Base-by-base conservation (phyloP, 2,329 filamentous ascomycete genomes). In the Fusarium bulbicola region DNA sequence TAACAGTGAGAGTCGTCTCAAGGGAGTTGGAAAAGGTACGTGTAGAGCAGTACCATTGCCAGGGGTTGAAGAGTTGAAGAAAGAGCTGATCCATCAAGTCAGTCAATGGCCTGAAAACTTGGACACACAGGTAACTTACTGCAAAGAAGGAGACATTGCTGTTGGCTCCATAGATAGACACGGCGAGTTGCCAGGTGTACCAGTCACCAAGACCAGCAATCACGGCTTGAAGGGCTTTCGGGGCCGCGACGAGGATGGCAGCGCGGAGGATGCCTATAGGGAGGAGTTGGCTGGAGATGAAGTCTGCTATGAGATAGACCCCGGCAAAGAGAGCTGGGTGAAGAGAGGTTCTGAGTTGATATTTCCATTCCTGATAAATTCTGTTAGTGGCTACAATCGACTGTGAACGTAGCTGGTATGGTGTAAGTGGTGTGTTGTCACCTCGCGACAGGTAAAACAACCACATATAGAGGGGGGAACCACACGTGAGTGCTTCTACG, bases 11-110 rank as follows among this genome's bases (percentile, higher is more conserved):
- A 2, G 93, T 93, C n/a, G 92, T 94, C 85, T 99, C 96, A 9
- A 98, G 85, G 59, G 92, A 96, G 83, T 99, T 99, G 61, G 95
- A 98, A 79, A 99, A 92, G 2, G 96, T 97, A 52, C 96, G 89
- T 0, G 95, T 95, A 4, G 95, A 96, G 83, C 92, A 96, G 82
- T 96, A 98, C 93, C 94, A 98, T 81, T 98, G 94, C 95, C 96
- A 99, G 12, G 96, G 81, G 60, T 76, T 83, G 63, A 80, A 77
- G 32, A 82, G 76, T 42, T 82, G 79, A 37, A 83, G 79, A 62
- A 83, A 79, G 21, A 84, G 78, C 82, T 83, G 56, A 24, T 32
- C 5, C 39, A 36, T 24, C 34, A 40, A 32, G 39, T 66, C 47
- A 45, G 57, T 12, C n/a, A 20, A 9, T 34, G 7, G 47, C 26